phyloP scores from a whole-genome alignment of 2,329 filamentous ascomycete species.

The Ophiostoma montium region DNA sequence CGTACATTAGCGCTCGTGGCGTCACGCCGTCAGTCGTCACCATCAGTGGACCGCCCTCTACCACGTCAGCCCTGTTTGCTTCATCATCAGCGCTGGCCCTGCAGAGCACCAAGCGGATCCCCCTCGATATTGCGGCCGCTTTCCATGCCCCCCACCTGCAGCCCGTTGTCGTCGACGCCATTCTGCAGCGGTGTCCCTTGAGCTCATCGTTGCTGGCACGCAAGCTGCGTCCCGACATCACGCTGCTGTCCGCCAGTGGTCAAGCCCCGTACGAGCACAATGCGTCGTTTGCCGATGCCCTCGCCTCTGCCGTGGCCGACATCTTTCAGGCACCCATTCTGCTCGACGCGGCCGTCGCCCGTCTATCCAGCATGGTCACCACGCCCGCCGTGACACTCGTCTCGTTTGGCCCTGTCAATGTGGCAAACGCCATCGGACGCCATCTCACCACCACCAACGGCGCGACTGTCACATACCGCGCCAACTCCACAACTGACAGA shows the following conservation, averaged over 20 bases:
- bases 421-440: conserved; percentile 30
- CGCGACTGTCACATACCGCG: not conserved
- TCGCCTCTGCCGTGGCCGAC: conserved; percentile 25
- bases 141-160: conserved; percentile 43
- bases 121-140: conserved; percentile 33
- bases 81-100: conserved; percentile 20
- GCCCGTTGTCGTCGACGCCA: conserved; percentile 25
- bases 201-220: conserved; percentile 29
- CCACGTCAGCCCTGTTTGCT: conserved; percentile 26
- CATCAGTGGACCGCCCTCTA: conserved; percentile 39
- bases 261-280: conserved; percentile 22
- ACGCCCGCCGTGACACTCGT: conserved; percentile 29
- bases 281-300: conserved; percentile 23
- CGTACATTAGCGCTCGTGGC: conserved; percentile 36
- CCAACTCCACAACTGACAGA: conserved; percentile 36
- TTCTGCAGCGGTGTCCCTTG: conserved; percentile 27
- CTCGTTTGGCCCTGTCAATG: conserved; percentile 35
- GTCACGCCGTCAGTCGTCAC: conserved; percentile 33
- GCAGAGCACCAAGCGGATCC: conserved; percentile 30
- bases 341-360: conserved; percentile 33
- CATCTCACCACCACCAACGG: conserved; percentile 26
- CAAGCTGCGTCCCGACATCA: conserved; percentile 36
- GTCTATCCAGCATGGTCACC: conserved; percentile 25
- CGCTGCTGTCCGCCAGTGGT: conserved; percentile 29
- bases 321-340: conserved; percentile 35